phyloP scores from a whole-genome alignment of 2,329 filamentous ascomycete species.

The Exophiala xenobiotica region DNA sequence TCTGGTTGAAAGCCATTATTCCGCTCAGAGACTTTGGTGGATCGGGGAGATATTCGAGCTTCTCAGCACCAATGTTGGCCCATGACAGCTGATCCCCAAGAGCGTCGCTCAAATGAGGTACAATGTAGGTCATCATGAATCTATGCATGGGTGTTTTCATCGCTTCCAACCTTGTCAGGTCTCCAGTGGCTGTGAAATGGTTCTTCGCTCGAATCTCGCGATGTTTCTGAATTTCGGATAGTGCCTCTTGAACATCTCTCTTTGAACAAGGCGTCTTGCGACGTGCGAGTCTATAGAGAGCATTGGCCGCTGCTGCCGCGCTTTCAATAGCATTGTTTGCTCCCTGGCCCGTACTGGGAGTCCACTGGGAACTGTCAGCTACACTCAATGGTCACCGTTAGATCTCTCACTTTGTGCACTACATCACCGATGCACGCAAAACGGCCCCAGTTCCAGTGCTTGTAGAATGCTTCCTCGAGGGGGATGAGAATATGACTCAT shows the following conservation, averaged over 20 bases:
- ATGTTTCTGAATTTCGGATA: not conserved
- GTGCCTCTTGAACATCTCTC: not conserved
- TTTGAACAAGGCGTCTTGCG: too few species aligned
- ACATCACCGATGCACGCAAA: slow-evolving; percentile 34
- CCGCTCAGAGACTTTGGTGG: slow-evolving; percentile 29
- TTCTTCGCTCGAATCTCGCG: not conserved
- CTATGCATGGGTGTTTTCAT: slow-evolving; percentile 1
- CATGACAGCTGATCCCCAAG: not conserved
- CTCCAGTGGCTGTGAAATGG: not conserved
- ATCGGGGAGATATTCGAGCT: slow-evolving; percentile 33
- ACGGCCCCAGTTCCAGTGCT: slow-evolving; percentile 32
- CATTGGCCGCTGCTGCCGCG: slow-evolving; percentile 38
- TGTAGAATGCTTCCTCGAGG: slow-evolving; percentile 32
- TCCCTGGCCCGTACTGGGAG: slow-evolving; percentile 40
- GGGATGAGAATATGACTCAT: slow-evolving; percentile 26
- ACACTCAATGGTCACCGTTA: not conserved
- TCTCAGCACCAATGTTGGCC: slow-evolving; percentile 21
- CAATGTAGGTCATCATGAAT: not conserved
- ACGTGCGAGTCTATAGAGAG: too few species aligned
- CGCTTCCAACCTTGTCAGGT: not conserved
- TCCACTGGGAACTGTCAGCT: too few species aligned
- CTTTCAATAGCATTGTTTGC: slow-evolving; percentile 45
- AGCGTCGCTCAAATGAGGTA: slow-evolving; percentile 1
- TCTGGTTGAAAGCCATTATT: slow-evolving; percentile 35
- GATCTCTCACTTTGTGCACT: slow-evolving; percentile 31